These are phyloP conservation scores for Thelonectria blattea DNA, from an alignment of 2,329 filamentous ascomycete genomes.

Conservation along the genomic window DNA sequence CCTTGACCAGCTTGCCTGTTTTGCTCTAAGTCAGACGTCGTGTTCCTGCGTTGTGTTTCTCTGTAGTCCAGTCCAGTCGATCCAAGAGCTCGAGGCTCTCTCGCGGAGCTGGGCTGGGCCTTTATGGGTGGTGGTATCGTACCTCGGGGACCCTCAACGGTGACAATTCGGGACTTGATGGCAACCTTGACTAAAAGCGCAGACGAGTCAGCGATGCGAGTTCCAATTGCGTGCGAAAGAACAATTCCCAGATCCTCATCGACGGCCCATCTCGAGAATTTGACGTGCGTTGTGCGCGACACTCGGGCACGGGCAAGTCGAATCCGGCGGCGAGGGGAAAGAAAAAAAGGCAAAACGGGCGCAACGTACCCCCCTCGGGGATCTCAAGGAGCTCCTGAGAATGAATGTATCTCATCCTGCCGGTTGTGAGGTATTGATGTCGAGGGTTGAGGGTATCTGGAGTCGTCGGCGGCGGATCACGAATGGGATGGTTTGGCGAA, in stretches of 20 bases:
- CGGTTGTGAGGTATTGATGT: constrained; percentile 57
- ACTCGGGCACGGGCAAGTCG: constrained; percentile 25
- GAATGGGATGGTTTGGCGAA: constrained; percentile 44
- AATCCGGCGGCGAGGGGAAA: constrained; percentile 7
- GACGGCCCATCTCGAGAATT: constrained; percentile 19
- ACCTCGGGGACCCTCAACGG: constrained; percentile 96
- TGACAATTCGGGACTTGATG: constrained; percentile 97
- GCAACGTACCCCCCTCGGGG: constrained; percentile 90
- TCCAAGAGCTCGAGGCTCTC: neutral
- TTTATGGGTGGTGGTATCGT: constrained; percentile 45
- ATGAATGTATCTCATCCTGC: constrained; percentile 99
- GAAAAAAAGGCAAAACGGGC: constrained; percentile 23
- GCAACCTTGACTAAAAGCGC: constrained; percentile 81
- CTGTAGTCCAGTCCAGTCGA: neutral
- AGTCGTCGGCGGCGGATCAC: constrained; percentile 44
- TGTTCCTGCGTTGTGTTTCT: neutral
- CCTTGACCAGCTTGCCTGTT: constrained; percentile 91
- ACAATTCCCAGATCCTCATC: neutral
- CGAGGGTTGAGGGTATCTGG: constrained; percentile 51
- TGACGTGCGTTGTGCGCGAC: constrained; percentile 20
- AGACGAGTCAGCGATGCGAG: constrained; percentile 39
- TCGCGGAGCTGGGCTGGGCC: neutral
- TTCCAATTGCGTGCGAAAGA: constrained; percentile 17
- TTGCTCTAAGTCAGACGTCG: constrained; percentile 25
- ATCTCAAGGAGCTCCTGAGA: constrained; percentile 94